Base-by-base conservation (phyloP, 805 yeast species). In the Priceomyces melissophilus region DNA sequence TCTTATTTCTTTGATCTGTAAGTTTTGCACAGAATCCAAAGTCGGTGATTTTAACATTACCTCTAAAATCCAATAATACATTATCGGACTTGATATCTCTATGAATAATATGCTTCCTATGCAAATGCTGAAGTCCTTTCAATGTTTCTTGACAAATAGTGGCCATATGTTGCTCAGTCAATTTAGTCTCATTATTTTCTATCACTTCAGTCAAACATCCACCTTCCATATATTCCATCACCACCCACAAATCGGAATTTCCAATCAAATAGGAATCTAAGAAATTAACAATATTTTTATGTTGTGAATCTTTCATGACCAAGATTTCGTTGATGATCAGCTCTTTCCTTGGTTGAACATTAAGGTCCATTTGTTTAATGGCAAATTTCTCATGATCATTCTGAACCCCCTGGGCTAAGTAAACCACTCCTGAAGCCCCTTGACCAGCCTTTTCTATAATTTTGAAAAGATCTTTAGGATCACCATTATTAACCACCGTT, bases 141-240 rank as follows among this genome's bases (percentile, higher is more conserved):
- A 90, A 78, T 0, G 97, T 88, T 60, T 93, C 99, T 44, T 76
- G 72, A 62, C 96, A 91, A 39, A 93, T 88, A 3, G 90, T 80
- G 2, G 97, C 87, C 49, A 95, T 93, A 65, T 95, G 99, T 38
- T 81, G 78, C 62, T 93, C 99, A 12, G 78, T 76, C 52, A 93
- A 66, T 36, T 78, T 74, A 48, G 54, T 61, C 40, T 81, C 82
- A 60, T 90, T 90, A 64, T 89, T 87, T 42, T 89, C 96, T 56
- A 95, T 90, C 31, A 95, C 87, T 66, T 93, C 99, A 0, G 98
- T 93, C 51, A 93, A 70, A 3, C 96, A 86, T 1, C 99, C 99
- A 40, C 99, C 99, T 67, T 95, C 97, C 99, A 93, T 93, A 61
- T 82, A 95, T 63, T 93, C 99, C 99, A 93, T 93, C 26, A 95